Evolutionary conservation across 257 asterid genomes (phyloP).

Genomic region (Solanum virginianum): DNA sequence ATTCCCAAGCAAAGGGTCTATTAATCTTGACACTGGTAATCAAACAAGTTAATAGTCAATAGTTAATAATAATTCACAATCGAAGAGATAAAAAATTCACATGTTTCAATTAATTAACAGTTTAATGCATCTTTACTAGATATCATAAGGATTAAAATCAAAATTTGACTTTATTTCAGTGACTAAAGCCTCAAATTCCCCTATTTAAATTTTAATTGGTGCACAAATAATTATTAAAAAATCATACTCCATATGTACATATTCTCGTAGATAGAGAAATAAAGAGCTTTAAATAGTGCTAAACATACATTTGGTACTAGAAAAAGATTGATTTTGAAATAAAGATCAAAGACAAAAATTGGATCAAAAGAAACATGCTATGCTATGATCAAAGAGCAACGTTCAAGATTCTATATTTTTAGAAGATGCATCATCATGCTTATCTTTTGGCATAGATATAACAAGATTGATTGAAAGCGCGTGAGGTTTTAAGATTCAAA

Average conservation of each 20-base stretch:
- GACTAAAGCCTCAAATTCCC: background rate
- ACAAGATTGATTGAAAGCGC: background rate
- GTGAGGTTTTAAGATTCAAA: background rate
- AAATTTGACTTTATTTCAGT: background rate
- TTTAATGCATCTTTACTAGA: background rate
- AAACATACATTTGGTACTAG: background rate
- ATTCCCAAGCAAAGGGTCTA: no score
- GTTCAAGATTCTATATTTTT: conserved; percentile 21
- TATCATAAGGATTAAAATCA: background rate
- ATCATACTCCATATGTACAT: background rate
- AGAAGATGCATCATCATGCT: conserved; percentile 23
- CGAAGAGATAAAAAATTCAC: no score
- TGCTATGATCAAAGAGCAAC: conserved; percentile 12
- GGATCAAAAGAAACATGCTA: background rate
- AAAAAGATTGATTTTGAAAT: background rate
- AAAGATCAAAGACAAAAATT: background rate
- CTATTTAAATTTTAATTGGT: background rate
- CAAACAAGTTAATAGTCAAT: background rate
- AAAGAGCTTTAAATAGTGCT: background rate
- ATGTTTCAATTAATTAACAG: background rate
- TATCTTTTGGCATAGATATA: conserved; percentile 22
- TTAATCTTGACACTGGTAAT: background rate
- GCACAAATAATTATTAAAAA: background rate
- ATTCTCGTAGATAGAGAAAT: background rate
- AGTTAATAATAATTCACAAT: background rate